Base-by-base conservation (phyloP, 345 rosid species). In the Orychophragmus violaceus region DNA sequence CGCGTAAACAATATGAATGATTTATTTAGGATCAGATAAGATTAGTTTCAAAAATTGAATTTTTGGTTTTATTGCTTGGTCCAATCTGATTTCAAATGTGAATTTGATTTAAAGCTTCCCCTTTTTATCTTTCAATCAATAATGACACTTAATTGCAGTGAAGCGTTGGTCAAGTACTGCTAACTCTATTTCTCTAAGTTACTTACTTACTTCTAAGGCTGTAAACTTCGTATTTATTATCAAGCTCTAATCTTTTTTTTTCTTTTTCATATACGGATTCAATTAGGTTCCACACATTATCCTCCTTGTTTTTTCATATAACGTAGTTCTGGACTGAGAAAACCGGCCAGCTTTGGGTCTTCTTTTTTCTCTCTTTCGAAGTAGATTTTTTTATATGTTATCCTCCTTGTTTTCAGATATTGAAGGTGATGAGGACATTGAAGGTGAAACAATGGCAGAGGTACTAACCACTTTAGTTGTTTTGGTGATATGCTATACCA, bases 381-480 rank as follows among this genome's bases (percentile, higher is more conserved):
- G 19, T 61, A 27, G 11, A 22, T 29, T 52, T 53, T 29, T 52
- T 53, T 54, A 13, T 14, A 14, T 68, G 52, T 18, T 74, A 7
- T 10, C 46, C 0, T 10, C 46, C 21, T 51, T 66, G 32, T 51
- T 77, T 70, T 71, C 77, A 85, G 92, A 81, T 53, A 75, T 66
- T 71, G 88, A 74, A 53, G 55, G 49, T 33, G 83, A 79, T 55
- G 83, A 82, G 39, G 75, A 52, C 24, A 76, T 81, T 51, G 81
- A 70, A 78, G n/a, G n/a, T n/a, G n/a, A n/a, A n/a, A n/a, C n/a
- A n/a, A n/a, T n/a, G n/a, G n/a, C n/a, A n/a, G n/a, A 75, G 83
- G 86, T 85, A 66, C 51, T 56, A 46, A 39, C 53, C 55, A 24
- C 30, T 54, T 57, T 36, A 27, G 16, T 45, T 23, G 2, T 63